A percentile compares a stretch with the other conserved stretches of the same genome.
Conservation (phyloP, 345 rosid genomes). For the Psidium guajava region DNA sequence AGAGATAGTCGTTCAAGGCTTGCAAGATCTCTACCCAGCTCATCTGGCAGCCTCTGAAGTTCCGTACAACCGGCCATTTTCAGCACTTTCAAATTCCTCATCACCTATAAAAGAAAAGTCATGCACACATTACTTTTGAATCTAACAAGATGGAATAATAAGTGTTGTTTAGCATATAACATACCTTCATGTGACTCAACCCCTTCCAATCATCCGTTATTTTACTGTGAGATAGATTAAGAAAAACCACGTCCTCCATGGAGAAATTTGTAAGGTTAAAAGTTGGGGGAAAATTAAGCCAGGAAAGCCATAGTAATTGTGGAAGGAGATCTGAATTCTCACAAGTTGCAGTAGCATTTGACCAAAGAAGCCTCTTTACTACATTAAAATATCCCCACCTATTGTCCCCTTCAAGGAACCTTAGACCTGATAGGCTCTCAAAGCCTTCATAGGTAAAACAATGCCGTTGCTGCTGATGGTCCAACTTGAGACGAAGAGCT, state of each 20-base stretch:
- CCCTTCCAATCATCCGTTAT: not conserved
- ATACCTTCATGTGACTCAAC: not conserved
- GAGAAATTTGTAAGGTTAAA: not conserved
- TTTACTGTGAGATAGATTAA: not conserved
- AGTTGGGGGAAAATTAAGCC: not conserved
- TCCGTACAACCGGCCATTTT: too few relatives aligned
- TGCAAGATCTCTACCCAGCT: not conserved
- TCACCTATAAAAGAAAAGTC: not conserved
- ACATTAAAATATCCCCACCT: too few relatives aligned
- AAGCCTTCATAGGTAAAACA: too few relatives aligned
- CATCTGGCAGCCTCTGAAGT: not conserved
- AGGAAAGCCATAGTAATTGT: not conserved
- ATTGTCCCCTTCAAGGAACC: too few relatives aligned
- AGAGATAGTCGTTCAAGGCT: not conserved
- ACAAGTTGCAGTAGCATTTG: too few relatives aligned
- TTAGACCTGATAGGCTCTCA: too few relatives aligned
- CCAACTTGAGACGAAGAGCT: too few relatives aligned
- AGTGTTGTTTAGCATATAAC: not conserved
- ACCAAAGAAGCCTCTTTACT: too few relatives aligned
- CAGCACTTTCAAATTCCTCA: not conserved
- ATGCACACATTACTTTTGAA: too few relatives aligned
- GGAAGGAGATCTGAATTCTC: not conserved
- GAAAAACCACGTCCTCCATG: not conserved
- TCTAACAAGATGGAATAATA: too few relatives aligned
- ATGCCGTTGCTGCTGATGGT: too few relatives aligned